A percentile compares a stretch with the other conserved stretches of the same genome.
Evolutionary conservation across 345 rosid genomes (phyloP).

Genomic region (Gynandropsis gynandra): DNA sequence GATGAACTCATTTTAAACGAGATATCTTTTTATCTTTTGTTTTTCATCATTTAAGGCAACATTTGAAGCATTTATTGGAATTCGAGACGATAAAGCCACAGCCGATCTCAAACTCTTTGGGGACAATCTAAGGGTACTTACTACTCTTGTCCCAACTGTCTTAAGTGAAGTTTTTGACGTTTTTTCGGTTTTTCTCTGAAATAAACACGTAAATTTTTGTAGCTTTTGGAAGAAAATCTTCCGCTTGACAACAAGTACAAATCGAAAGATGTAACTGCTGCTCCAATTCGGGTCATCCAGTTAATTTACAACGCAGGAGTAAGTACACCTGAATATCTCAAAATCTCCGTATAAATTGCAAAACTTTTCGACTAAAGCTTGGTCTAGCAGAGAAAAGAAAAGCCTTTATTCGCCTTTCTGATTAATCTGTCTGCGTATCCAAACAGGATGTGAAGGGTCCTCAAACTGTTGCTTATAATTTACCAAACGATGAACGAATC

Average conservation of each 20-base stretch:
- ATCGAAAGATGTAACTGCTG: conserved; percentile 62
- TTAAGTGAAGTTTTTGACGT: not conserved
- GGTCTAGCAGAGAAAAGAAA: not conserved
- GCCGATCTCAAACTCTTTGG: conserved; percentile 81
- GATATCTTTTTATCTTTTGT: conserved; percentile 1
- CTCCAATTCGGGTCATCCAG: conserved; percentile 87
- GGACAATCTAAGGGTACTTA: conserved; percentile 65
- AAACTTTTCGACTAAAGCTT: too few relatives aligned
- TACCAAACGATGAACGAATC: conserved; percentile 89
- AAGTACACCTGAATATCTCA: conserved; percentile 30
- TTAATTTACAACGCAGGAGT: conserved; percentile 85
- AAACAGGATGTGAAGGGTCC: conserved; percentile 92
- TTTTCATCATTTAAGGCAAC: conserved; percentile 47
- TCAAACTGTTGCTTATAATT: conserved; percentile 90
- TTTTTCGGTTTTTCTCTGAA: conserved; percentile 4
- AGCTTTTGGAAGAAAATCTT: conserved; percentile 84
- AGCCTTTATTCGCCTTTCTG: conserved; percentile 1
- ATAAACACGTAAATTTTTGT: conserved; percentile 11
- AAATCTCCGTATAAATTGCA: conserved; percentile 2
- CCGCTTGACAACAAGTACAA: conserved; percentile 76
- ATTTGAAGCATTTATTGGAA: conserved; percentile 83
- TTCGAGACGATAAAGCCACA: conserved; percentile 79
- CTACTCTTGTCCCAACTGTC: conserved; percentile 9
- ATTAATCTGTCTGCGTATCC: conserved; percentile 22
- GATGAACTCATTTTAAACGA: conserved; percentile 12